Base-by-base conservation (phyloP, 345 rosid genomes). In the Xanthoceras sorbifolium region DNA sequence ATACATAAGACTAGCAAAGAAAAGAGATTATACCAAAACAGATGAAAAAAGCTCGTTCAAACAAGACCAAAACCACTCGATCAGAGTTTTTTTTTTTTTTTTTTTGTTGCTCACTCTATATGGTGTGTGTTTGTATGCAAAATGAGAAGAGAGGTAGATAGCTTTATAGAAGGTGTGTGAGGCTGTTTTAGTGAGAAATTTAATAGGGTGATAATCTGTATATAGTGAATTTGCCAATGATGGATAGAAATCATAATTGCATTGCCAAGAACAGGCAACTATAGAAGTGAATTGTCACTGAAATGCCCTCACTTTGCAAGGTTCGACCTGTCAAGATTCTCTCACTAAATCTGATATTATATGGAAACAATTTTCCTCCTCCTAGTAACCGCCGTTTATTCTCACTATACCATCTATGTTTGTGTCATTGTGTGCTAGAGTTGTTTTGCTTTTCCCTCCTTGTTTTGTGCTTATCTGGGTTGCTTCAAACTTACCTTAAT, bases 171-270 rank as follows among this genome's bases (percentile, higher is more conserved):
- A 6, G 20, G 38, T 9, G 9, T 26, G 46, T 38, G 52, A 54
- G 22, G 20, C 14, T 3, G 64, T 36, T 3, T 9, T 18, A 8
- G 8, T 23, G 26, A 26, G 52, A 71, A 1, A 6, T 18, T 59
- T 25, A n/a, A n/a, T 12, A 25, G 55, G 54, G 40, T 22, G 18
- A 29, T 69, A 12, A 3, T 22, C 38, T 38, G 42, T 46, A 7
- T 36, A 54, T 28, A 72, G 81, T 38, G 28, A 42, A 71, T 44
- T 62, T 72, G 25, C 70, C 74, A 77, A 72, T 26, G 72, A 50
- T 36, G 26, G 67, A 73, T 12, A 36, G 6, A 42, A 71, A 66
- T 55, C 54, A 73, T 72, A 77, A 73, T 50, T 72, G 75, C 63
- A 66, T 3, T 23, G n/a, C 20, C 15, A 52, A 66, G 54, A 64